Base-by-base conservation (phyloP, 1,284 basidiomycete species). In the Moniliella sp. region DNA sequence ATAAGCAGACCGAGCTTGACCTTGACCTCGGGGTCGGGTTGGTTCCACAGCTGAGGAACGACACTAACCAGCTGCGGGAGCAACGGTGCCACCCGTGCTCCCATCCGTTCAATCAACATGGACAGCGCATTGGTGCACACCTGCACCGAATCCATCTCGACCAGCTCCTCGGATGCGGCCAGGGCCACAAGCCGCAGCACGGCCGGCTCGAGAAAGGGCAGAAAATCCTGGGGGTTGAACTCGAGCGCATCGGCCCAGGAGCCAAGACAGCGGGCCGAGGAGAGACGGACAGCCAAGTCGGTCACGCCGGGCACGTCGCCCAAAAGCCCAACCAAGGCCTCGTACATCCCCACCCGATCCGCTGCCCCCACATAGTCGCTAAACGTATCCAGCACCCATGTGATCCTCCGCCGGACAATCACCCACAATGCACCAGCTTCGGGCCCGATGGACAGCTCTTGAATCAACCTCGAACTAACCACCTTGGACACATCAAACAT, bases 61-160 rank as follows among this genome's bases (percentile, higher is more conserved):
- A 59, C 43, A 9, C 43, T 39, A 4, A 43, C 42, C 7, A 57
- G 40, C 3, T 39, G 34, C 15, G 44, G 34, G 7, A 50, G 42
- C 25, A 50, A 45, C 15, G 54, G 50, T 8, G 40, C 42, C 3
- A 54, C 43, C 11, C 50, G 37, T 2, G 48, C 28, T 12, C 54
- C 56, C 33, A 56, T 43, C 9, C 56, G 43, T 33, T 59, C 56
- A 27, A 51, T 53, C 9, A 59, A 33, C 19, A 59, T 43, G 12
- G 50, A 40, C 2, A 59, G 41, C 8, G 54, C 34, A 10, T 46
- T 39, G 11, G 54, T 55, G 25, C 49, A 50, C 4, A 49, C 48
- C 32, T 45, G 45, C 36, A 59, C 54, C 25, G 41, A 46, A 31
- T 50, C 47, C 36, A 54, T 42, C 35, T 55, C 50, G 23, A 44